phyloP scores from a whole-genome alignment of 2,329 filamentous ascomycete species.

The Grosmannia clavigera region DNA sequence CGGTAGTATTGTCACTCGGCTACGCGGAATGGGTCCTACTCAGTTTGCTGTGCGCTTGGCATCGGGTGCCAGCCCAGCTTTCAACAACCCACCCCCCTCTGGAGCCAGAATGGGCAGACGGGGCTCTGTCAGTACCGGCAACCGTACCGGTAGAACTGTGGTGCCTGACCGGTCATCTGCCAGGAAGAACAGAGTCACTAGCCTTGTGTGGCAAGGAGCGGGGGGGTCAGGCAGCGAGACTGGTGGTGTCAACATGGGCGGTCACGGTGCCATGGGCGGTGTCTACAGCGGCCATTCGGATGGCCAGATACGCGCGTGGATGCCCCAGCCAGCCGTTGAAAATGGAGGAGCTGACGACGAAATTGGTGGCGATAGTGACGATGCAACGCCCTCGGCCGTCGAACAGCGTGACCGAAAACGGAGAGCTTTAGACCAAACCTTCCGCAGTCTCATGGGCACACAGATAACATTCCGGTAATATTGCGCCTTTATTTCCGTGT shows the following conservation, averaged over 20 bases:
- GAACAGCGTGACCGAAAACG: conserved; percentile 55
- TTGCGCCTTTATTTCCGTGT: not conserved
- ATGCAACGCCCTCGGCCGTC: conserved; percentile 28
- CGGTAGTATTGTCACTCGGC: conserved; percentile 57
- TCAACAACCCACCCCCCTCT: not conserved
- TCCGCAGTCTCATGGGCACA: conserved; percentile 60
- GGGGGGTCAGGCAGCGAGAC: conserved; percentile 43
- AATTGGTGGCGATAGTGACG: conserved; percentile 26
- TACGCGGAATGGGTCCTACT: conserved; percentile 51
- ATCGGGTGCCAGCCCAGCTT: not conserved
- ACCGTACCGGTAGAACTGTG: conserved; percentile 7
- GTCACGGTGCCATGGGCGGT: conserved; percentile 36
- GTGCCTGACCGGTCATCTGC: conserved; percentile 21
- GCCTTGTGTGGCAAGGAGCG: conserved; percentile 57
- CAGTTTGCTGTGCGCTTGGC: conserved; percentile 29
- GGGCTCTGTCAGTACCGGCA: not conserved
- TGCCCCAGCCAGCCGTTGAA: conserved; percentile 34
- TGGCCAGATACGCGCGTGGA: conserved; percentile 73
- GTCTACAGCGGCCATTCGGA: conserved; percentile 76
- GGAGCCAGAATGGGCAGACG: not conserved
- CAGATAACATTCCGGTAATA: conserved; percentile 48
- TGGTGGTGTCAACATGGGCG: conserved; percentile 48
- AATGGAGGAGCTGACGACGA: conserved; percentile 22
- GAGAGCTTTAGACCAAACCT: conserved; percentile 68
- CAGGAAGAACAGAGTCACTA: conserved; percentile 56